These are phyloP conservation scores for Globisporangium cederbergense DNA, from an alignment of 352 stramenopile species.

Conservation along the genomic window DNA sequence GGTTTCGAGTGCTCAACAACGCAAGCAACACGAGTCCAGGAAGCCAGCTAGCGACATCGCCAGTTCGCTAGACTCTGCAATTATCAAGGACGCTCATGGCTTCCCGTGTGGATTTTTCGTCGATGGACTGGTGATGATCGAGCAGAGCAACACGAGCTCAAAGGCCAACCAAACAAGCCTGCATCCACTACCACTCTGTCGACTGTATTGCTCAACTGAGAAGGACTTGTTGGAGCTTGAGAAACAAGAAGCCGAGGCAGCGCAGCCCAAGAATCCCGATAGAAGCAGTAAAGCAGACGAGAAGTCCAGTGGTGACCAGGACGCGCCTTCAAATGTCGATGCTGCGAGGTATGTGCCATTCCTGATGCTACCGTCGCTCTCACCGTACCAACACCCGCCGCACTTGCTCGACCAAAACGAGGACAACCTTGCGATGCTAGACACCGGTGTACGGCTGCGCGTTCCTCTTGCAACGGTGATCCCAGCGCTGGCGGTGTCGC, in stretches of 20 bases:
- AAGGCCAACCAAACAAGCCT: conserved; percentile 7
- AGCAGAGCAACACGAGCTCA: conserved; percentile 8
- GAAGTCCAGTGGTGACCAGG: neutral
- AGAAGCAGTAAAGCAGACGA: neutral
- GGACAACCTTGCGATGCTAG: neutral
- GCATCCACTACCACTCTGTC: conserved; percentile 13
- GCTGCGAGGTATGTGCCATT: conserved; percentile 2
- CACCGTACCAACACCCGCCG: conserved; percentile 11
- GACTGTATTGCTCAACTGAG: conserved; percentile 8
- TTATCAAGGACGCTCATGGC: conserved; percentile 2
- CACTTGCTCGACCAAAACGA: neutral
- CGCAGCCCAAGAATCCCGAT: neutral
- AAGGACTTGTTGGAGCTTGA: conserved; percentile 4
- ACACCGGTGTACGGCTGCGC: neutral
- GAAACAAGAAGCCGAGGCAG: neutral
- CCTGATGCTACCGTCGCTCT: conserved; percentile 18
- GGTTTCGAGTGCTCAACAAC: neutral
- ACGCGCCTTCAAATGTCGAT: neutral
- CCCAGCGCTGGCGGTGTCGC: conserved; percentile 14
- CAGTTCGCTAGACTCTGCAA: neutral
- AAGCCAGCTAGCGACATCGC: neutral
- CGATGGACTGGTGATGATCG: conserved; percentile 17
- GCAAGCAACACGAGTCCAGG: neutral
- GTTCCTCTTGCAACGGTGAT: conserved; percentile 15
- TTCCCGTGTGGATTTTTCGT: conserved; percentile 12